Percentiles rank a stretch among this genome's conserved stretches.
Conservation (phyloP, 2,329 filamentous ascomycete species). For the Achaetomium macrosporum region DNA sequence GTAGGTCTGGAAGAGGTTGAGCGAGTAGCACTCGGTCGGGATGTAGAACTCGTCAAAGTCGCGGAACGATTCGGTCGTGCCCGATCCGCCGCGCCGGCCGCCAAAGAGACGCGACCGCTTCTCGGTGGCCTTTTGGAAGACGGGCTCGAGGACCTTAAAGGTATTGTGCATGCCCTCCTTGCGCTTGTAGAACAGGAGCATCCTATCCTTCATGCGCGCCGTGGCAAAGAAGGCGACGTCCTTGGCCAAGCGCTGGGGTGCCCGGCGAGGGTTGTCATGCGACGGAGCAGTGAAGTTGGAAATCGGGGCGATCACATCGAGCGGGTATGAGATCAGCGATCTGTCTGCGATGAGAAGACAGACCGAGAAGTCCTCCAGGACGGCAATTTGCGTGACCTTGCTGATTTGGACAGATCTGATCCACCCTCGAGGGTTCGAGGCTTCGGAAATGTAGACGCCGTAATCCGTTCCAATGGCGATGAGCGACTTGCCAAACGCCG, state of each 20-base stretch:
- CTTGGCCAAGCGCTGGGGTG: slow-evolving; percentile 87
- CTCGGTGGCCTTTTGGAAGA: slow-evolving; percentile 86
- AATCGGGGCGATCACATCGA: slow-evolving; percentile 72
- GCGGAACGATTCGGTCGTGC: slow-evolving; percentile 89
- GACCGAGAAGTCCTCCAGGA: slow-evolving; percentile 91
- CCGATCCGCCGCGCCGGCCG: slow-evolving; percentile 52
- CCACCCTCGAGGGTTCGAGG: slow-evolving; percentile 88
- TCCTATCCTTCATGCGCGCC: slow-evolving; percentile 94
- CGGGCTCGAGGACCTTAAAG: slow-evolving; percentile 94
- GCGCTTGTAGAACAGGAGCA: slow-evolving; percentile 94
- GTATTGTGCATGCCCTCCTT: slow-evolving; percentile 86
- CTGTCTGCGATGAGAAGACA: slow-evolving; percentile 90
- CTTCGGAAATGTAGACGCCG: slow-evolving; percentile 85
- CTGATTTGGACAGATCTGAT: slow-evolving; percentile 70
- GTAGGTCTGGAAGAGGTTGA: slow-evolving; percentile 93
- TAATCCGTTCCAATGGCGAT: slow-evolving; percentile 93
- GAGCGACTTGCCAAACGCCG: slow-evolving; percentile 75
- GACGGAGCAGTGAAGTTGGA: slow-evolving; percentile 55
- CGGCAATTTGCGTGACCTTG: slow-evolving; percentile 84
- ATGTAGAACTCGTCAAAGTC: slow-evolving; percentile 99
- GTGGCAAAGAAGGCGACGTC: slow-evolving; percentile 97
- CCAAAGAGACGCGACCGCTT: slow-evolving; percentile 67
- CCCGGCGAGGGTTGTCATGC: slow-evolving; percentile 69
- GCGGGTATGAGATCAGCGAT: slow-evolving; percentile 83
- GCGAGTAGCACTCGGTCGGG: slow-evolving; percentile 85